Evolutionary conservation across 352 stramenopile species (phyloP), one percentile per base, ranked within the genome.

Genomic region (Pythium biforme): DNA sequence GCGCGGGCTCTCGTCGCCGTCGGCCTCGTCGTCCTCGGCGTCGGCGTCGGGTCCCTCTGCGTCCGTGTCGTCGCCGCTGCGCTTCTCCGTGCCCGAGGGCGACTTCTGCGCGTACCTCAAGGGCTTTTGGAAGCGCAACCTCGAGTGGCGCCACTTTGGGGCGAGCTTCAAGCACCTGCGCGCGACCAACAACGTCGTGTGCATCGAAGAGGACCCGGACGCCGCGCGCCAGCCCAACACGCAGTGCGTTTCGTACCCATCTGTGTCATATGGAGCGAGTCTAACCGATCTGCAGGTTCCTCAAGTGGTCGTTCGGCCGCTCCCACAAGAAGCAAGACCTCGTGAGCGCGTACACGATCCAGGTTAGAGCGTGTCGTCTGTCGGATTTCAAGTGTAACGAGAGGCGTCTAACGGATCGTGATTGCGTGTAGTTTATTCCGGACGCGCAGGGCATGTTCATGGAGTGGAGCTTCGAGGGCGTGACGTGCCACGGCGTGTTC

Each of bases 401-500:
- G n/a, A n/a, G n/a, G n/a, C n/a, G n/a, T n/a, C n/a, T n/a, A n/a
- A n/a, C n/a, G n/a, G n/a, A n/a, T n/a, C n/a, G n/a, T n/a, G n/a
- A n/a, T n/a, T n/a, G n/a, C 9, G 15, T 46, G 20, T 58, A 92
- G 83, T 93, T 93, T 59, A 90, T 93, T 53, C 81, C 83, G 6
- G 78, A 90, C 40, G 78, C 88, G 22, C 75, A 90, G 27, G 78
- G 83, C 9, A 93, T 77, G 34, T 93, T 90, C 57, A 91, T 93
- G 79, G 83, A 93, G 67, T 93, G 83, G 83, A 91, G 80, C 59
- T 93, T 93, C 48, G 83, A 93, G 61, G 83, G 83, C 55, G 83
- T 90, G 51, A 93, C 78, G 34, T 93, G 83, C 61, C 83, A 93
- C 50, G 83, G 83, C 41, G 74, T 93, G 37, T 93, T 91, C 74